Base-by-base conservation (phyloP, 2,329 filamentous ascomycete species). In the Balansia obtecta region DNA sequence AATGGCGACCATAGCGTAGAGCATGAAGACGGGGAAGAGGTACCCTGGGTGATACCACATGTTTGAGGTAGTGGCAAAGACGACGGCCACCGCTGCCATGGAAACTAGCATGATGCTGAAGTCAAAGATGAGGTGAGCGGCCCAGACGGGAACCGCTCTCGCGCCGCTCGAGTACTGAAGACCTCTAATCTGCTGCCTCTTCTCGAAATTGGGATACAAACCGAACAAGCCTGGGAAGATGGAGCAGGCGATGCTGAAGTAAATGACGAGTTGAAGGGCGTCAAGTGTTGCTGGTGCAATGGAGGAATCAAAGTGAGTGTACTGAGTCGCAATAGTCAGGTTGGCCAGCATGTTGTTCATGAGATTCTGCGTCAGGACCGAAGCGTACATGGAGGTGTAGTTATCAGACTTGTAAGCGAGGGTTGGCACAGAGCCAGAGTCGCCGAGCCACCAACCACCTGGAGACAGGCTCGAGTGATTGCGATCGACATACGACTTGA, bases 91-190 rank as follows among this genome's bases (percentile, higher is more conserved):
- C 10, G 93, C 59, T 7, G 81, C 80, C 18, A 83, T 82, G 22
- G 82, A 77, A 13, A 64, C 50, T 12, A 94, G 62, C 1, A 88
- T 82, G 50, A 94, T 81, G 43, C 77, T 63, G 55, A 90, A 88
- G 67, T 96, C 90, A 60, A 95, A 95, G 0, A 73, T 61, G 1
- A 85, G 73, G 61, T 96, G 94, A 1, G 90, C 87, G 4, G 87
- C 67, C 90, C 91, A 96, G 1, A 96, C 71, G 1, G 89, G 88
- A 9, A 86, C 71, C 0, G 86, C 83, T 13, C 86, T 76, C 27
- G 95, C 88, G 45, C 90, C 90, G 61, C 95, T 96, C 49, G 87
- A 94, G 67, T 95, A 96, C 65, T 96, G 85, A 30, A 96, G 71
- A 15, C 86, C 85, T 47, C 90, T 80, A 22, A 96, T 87, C 55